A percentile compares a stretch with the other conserved stretches of the same genome.
These are phyloP conservation scores for Xylaria sp. DNA, from an alignment of 2,329 filamentous ascomycete species.

Conservation along the genomic window DNA sequence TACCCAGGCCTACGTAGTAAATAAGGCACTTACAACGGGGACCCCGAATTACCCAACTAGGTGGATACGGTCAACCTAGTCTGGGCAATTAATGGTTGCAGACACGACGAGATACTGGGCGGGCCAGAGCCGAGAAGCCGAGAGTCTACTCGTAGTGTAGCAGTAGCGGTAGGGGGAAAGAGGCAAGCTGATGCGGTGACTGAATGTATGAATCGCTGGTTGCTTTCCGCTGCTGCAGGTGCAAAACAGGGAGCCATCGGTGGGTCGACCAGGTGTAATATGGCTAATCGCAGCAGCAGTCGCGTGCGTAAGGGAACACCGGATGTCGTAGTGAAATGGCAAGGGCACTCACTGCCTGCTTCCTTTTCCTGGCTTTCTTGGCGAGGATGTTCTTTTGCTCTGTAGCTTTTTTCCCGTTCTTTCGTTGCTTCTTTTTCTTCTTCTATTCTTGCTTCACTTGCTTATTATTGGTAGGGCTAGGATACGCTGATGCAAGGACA, in stretches of 20 bases:
- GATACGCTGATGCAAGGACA: conserved; percentile 25
- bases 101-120: conserved; percentile 15
- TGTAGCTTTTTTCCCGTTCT: background rate
- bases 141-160: too few species aligned
- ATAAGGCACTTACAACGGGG: conserved; percentile 2
- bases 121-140: conserved; percentile 16
- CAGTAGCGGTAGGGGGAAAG: conserved; percentile 19
- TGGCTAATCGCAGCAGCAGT: conserved; percentile 22
- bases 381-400: background rate
- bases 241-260: conserved; percentile 25
- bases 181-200: conserved; percentile 33
- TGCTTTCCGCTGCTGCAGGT: conserved; percentile 24
- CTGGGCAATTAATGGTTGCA: conserved; percentile 12
- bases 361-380: background rate
- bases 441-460: background rate
- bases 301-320: background rate
- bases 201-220: conserved; percentile 28
- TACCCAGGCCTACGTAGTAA: conserved; percentile 19
- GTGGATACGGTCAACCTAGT: conserved; percentile 15
- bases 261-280: conserved; percentile 23
- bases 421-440: background rate
- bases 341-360: background rate
- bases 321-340: background rate
- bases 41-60: conserved; percentile 35
- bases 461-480: conserved; percentile 21